Evolutionary conservation across 306 rosid species (phyloP), one percentile per base, ranked within the genome.

Genomic region (Geum urbanum): DNA sequence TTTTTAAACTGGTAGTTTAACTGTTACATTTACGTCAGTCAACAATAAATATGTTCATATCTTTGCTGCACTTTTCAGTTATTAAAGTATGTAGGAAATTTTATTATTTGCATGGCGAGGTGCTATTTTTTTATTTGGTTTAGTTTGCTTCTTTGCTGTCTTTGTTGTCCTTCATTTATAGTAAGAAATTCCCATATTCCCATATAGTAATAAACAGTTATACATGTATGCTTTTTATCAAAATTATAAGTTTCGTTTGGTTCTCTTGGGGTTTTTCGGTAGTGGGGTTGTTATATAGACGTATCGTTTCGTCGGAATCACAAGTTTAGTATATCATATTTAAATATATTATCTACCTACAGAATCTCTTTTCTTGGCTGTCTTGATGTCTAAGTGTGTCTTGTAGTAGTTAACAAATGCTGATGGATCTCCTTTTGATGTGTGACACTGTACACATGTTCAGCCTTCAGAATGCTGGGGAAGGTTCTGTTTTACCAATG

Each of bases 381-480:
- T 4, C 0, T n/a, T 63, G 69, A 45, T 11, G 52, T 44, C 11
- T 20, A 22, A 6, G 13, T 19, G 53, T 20, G 46, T 14, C 41
- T 47, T 67, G 51, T 67, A 7, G 67, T 13, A 20, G 70, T 56
- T 47, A 66, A 39, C 56, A 18, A 24, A 43, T 55, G 46, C 46
- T 48, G 15, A 43, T 63, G 63, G 72, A 52, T 44, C 59, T 18
- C 67, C 56, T 52, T 6, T 71, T 63, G 55, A 72, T 52, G 59
- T 53, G 19, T 10, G 62, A 72, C 77, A 61, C 57, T 69, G 45
- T 61, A 66, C 65, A 18, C 82, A 74, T 76, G 75, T 84, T 82
- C 87, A 92, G 97, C 86, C 94, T 92, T 46, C 94, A 92, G 82
- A 90, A 90, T 80, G 97, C 98, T 66, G 98, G 97, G 74, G 98